Evolutionary conservation across 2,329 filamentous ascomycete genomes (phyloP).

Genomic region (Ceratocystis alfenasii): DNA sequence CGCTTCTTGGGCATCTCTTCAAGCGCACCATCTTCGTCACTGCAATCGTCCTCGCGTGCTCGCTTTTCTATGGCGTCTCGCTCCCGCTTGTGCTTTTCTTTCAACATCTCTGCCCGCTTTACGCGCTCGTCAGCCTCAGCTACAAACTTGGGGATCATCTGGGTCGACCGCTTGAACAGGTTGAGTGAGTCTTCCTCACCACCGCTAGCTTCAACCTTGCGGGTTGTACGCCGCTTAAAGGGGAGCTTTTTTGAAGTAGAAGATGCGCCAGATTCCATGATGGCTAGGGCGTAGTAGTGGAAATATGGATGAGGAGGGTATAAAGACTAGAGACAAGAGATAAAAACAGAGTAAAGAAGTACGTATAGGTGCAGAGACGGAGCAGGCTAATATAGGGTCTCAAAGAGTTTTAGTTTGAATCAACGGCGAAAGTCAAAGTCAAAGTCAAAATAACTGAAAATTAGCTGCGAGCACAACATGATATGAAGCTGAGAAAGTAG

Average conservation of each 20-base stretch:
- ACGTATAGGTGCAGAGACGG: neutral
- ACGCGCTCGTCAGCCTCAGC: constrained; percentile 31
- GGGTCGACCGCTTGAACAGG: constrained; percentile 40
- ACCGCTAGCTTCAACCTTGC: constrained; percentile 18
- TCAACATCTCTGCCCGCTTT: constrained; percentile 21
- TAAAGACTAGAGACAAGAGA: neutral
- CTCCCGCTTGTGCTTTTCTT: neutral
- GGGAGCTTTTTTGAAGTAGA: constrained; percentile 33
- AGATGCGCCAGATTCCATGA: constrained; percentile 6
- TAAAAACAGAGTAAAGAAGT: neutral
- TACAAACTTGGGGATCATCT: constrained; percentile 37
- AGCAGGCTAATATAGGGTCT: neutral
- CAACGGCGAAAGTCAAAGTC: constrained; percentile 1
- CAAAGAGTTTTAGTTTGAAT: neutral
- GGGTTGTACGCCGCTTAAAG: constrained; percentile 32
- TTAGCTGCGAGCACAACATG: neutral
- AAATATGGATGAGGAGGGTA: neutral
- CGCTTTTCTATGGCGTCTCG: neutral
- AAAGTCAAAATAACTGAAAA: constrained; percentile 2
- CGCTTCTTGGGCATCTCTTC: constrained; percentile 9
- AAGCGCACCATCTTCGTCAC: neutral
- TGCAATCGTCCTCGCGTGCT: neutral
- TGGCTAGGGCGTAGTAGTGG: neutral
- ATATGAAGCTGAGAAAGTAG: neutral
- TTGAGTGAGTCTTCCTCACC: constrained; percentile 29